phyloP scores from a whole-genome alignment of 1,284 basidiomycete genomes.

The Boletellus sp. region DNA sequence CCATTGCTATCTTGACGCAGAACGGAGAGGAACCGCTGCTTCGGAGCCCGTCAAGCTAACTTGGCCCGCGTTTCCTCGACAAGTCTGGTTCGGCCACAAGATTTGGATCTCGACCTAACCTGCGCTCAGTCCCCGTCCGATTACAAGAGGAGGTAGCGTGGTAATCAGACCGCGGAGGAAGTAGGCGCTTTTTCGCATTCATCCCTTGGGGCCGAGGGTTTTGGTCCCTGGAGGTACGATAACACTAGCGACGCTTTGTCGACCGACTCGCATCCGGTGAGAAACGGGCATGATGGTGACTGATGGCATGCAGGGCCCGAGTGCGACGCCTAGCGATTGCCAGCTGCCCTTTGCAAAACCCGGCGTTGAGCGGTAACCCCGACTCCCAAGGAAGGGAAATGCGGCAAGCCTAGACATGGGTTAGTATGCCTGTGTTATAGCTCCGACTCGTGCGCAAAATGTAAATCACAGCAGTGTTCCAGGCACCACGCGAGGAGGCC shows the following conservation, averaged over 20 bases:
- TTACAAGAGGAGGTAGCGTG: constrained; percentile 23
- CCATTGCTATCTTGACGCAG: constrained; percentile 5
- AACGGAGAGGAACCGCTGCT: constrained; percentile 2
- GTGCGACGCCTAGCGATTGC: background rate
- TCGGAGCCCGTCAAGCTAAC: constrained; percentile 11
- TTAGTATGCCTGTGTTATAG: background rate
- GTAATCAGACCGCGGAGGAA: constrained; percentile 19
- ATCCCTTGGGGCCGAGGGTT: constrained; percentile 29
- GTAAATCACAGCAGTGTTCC: constrained; percentile 18
- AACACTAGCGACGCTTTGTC: constrained; percentile 6
- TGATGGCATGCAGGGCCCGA: background rate
- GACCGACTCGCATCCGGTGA: constrained; percentile 5
- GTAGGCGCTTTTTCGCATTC: constrained; percentile 4
- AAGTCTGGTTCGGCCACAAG: constrained; percentile 23
- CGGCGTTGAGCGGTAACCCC: background rate
- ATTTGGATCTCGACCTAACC: constrained; percentile 14
- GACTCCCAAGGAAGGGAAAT: constrained; percentile 1
- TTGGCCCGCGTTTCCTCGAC: constrained; percentile 14
- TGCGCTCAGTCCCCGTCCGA: constrained; percentile 6
- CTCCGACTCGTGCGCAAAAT: constrained; percentile 7
- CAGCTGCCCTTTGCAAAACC: background rate
- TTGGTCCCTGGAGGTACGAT: constrained; percentile 11
- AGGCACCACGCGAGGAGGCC: constrained; percentile 4
- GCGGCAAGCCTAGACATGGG: background rate
- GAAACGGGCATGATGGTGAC: constrained; percentile 3